These are phyloP conservation scores for Kitagawia praeruptora DNA, from an alignment of 129 eudicot species.

Conservation along the genomic window DNA sequence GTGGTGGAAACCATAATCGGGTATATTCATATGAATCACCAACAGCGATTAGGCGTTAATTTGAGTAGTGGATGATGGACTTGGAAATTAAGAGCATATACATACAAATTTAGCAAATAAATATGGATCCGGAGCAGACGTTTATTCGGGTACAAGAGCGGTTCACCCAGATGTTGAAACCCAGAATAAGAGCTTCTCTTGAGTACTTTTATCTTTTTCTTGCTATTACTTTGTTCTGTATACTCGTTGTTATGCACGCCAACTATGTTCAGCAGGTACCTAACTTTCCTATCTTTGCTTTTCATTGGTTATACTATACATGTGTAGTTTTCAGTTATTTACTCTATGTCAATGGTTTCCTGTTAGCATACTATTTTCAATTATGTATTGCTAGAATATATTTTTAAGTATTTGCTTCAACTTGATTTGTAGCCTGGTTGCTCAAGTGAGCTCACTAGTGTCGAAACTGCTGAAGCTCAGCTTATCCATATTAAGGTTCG, in stretches of 20 bases:
- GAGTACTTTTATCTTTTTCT: slow-evolving; percentile 69
- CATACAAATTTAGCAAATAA: no score
- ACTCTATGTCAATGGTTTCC: not conserved
- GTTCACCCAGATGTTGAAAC: slow-evolving; percentile 74
- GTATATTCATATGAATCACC: no score
- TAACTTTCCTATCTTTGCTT: not conserved
- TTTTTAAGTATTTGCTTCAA: not conserved
- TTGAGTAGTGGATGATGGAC: not conserved
- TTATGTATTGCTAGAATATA: not conserved
- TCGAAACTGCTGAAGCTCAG: slow-evolving; percentile 60
- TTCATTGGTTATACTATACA: not conserved
- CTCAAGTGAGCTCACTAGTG: slow-evolving; percentile 74
- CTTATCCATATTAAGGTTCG: slow-evolving; percentile 84
- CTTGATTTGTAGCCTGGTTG: slow-evolving; percentile 68
- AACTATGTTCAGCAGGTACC: slow-evolving; percentile 89
- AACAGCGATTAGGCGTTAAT: no score
- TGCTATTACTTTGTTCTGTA: slow-evolving; percentile 76
- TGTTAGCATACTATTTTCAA: not conserved
- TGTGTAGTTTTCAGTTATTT: not conserved
- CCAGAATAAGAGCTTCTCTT: slow-evolving; percentile 62
- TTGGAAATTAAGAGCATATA: no score
- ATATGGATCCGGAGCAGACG: slow-evolving; percentile 95
- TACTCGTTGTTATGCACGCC: slow-evolving; percentile 98
- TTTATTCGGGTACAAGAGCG: slow-evolving; percentile 91
- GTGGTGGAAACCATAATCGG: no score